phyloP scores from a whole-genome alignment of 1,139 yeast species.

The Hyphopichia wangnamkhiaoensis region DNA sequence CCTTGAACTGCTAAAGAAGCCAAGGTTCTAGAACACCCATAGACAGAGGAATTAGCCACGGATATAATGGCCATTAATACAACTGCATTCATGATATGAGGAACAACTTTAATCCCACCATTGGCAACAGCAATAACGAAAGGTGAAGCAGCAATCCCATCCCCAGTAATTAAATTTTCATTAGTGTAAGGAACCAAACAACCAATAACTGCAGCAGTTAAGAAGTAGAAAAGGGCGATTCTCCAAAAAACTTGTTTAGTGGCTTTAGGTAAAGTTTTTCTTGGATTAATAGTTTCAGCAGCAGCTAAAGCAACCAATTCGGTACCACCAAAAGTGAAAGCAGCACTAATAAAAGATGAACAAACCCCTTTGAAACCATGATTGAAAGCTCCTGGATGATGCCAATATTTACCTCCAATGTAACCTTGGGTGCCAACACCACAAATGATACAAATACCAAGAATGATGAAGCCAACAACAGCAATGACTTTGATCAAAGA shows the following conservation, averaged over 20 bases:
- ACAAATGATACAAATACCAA: conserved; percentile 40
- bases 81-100: conserved; percentile 57
- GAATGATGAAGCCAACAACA: conserved; percentile 42
- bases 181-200: conserved; percentile 45
- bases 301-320: conserved; percentile 82
- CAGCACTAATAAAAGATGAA: conserved; percentile 81
- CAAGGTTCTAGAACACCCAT: conserved; percentile 55
- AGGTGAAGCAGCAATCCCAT: conserved; percentile 37
- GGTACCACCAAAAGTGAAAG: conserved; percentile 84
- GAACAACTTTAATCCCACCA: conserved; percentile 43
- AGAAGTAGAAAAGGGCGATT: conserved; percentile 58
- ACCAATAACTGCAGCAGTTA: conserved; percentile 49
- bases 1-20: conserved; percentile 55
- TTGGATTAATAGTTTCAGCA: conserved; percentile 77
- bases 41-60: conserved; percentile 57
- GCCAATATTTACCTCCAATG: conserved; percentile 45
- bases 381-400: conserved; percentile 50
- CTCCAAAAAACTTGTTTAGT: conserved; percentile 76
- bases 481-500: conserved; percentile 46
- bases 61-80: conserved; percentile 52
- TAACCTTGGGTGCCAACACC: conserved; percentile 47
- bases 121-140: conserved; percentile 42
- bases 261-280: conserved; percentile 68
- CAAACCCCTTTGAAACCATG: conserved; percentile 76
- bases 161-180: conserved; percentile 35